Evolutionary conservation across 2,329 filamentous ascomycete species (phyloP), one percentile per base, ranked within the genome.

Genomic region (Cercospora sp.): DNA sequence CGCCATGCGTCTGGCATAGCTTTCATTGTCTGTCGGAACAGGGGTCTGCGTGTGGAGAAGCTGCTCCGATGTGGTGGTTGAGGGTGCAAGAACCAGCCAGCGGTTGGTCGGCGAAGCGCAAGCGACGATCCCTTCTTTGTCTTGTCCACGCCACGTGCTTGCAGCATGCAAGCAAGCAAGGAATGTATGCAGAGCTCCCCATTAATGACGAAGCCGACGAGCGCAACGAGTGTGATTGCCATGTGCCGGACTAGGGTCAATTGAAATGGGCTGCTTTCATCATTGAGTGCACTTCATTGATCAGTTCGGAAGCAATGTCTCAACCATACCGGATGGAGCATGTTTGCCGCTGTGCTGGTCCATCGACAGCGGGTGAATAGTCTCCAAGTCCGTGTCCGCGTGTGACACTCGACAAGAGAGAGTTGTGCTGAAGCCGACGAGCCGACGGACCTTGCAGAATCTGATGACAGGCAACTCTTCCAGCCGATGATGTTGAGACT

Each of bases 1-100:
- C 63, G 63, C 63, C 63, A 64, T 64, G 23, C 53, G 23, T 28
- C 53, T 18, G 31, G 53, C 30, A 28, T 58, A 58, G 53, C 45
- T 16, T 58, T 30, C 53, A 10, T 58, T 30, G 30, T 58, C 16
- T n/a, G 16, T 30, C 53, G 16, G 13, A 58, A 31, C 53, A 58
- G 23, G 53, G 26, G 26, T 58, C 26, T 28, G 16, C 26, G 13
- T 20, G 53, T 58, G 53, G 53, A 57, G 53, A 30, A 57, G 23
- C 53, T 57, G 53, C 26, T 3, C 53, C 53, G 53, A 31, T 31
- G 30, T 26, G 30, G 13, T 30, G 53, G 10, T 28, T 13, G 26
- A 31, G 13, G n/a, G 13, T 58, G 53, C 26, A 20, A 31, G 53
- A 26, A 8, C 4, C 23, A 26, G 53, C 16, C 26, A 53, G 53